Percentiles rank a stretch among this genome's conserved stretches.
Evolutionary conservation across 108 stramenopile genomes (phyloP).

Genomic region (Cyclostephanos tholiformis): DNA sequence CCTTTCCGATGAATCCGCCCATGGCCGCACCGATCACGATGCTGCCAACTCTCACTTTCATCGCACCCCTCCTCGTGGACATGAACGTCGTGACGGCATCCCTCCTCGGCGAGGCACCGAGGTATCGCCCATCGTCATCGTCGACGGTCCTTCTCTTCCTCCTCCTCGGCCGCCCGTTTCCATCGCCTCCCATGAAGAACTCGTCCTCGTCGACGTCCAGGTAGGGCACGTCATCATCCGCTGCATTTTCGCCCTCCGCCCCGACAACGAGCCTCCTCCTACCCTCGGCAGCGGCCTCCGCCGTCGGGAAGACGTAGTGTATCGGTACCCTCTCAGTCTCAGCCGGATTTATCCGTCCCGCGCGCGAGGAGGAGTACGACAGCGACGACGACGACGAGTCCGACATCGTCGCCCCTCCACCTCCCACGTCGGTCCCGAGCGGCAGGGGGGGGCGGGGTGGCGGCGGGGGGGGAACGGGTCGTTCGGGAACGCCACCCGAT

Average conservation of each 20-base stretch:
- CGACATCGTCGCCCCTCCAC: neutral
- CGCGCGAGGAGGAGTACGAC: neutral
- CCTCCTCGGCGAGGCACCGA: constrained; percentile 56
- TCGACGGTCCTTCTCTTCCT: constrained; percentile 23
- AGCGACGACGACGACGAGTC: neutral
- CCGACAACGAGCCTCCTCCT: constrained; percentile 16
- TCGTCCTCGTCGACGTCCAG: constrained; percentile 25
- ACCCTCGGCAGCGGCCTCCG: constrained; percentile 37
- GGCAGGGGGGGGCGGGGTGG: constrained; percentile 37
- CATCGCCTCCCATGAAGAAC: constrained; percentile 2
- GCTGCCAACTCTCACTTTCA: constrained; percentile 54
- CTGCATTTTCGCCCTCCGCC: neutral
- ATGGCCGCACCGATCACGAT: constrained; percentile 51
- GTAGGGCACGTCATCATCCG: constrained; percentile 26
- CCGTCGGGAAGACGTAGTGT: constrained; percentile 49
- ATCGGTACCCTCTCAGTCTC: constrained; percentile 44
- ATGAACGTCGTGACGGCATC: constrained; percentile 74
- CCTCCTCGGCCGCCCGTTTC: neutral
- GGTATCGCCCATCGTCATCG: constrained; percentile 24
- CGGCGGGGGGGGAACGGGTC: neutral
- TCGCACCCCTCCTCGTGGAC: constrained; percentile 59
- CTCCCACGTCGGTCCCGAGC: too few relatives aligned
- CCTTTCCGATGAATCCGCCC: constrained; percentile 69
- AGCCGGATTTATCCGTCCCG: constrained; percentile 36
- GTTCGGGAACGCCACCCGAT: neutral